Conservation (phyloP, 23 red algal genomes). For the Gracilaria caudata region DNA sequence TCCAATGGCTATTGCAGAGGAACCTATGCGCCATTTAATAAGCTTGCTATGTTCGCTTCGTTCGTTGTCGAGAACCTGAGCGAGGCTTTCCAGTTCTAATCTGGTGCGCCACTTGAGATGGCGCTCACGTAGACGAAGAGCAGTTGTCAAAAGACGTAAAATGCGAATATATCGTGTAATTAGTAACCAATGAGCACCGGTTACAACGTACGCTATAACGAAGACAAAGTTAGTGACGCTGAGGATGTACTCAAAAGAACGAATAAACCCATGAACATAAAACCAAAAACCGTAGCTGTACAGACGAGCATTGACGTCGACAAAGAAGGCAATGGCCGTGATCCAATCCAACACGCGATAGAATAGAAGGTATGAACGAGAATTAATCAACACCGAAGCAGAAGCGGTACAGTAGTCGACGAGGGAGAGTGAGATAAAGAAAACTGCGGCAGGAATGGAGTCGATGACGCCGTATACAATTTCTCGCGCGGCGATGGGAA, state of each 20-base stretch:
- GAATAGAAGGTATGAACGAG: not conserved
- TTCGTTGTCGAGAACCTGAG: constrained; percentile 33
- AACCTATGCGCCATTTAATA: constrained; percentile 58
- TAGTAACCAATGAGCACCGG: constrained; percentile 23
- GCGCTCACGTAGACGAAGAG: constrained; percentile 16
- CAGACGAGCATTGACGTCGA: constrained; percentile 35
- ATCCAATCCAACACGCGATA: constrained; percentile 39
- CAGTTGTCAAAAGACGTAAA: constrained; percentile 18
- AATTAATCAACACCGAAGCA: not conserved
- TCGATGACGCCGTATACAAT: constrained; percentile 1
- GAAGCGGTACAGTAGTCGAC: not conserved
- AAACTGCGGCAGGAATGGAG: constrained; percentile 13
- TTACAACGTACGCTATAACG: constrained; percentile 3
- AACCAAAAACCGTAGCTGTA: constrained; percentile 45
- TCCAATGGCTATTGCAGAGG: constrained; percentile 43
- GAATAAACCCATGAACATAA: constrained; percentile 36
- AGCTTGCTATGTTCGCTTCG: constrained; percentile 43
- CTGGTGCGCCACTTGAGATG: constrained; percentile 33
- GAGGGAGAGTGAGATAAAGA: not conserved
- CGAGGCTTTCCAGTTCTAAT: constrained; percentile 52
- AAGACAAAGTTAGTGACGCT: constrained; percentile 30
- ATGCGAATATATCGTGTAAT: constrained; percentile 33
- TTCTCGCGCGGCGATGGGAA: constrained; percentile 19
- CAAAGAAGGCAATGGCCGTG: constrained; percentile 23
- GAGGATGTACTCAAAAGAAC: constrained; percentile 34